Percentiles rank a stretch among this genome's conserved stretches.
Conservation (phyloP, 108 stramenopile species). For the Discostella pseudostelligera region DNA sequence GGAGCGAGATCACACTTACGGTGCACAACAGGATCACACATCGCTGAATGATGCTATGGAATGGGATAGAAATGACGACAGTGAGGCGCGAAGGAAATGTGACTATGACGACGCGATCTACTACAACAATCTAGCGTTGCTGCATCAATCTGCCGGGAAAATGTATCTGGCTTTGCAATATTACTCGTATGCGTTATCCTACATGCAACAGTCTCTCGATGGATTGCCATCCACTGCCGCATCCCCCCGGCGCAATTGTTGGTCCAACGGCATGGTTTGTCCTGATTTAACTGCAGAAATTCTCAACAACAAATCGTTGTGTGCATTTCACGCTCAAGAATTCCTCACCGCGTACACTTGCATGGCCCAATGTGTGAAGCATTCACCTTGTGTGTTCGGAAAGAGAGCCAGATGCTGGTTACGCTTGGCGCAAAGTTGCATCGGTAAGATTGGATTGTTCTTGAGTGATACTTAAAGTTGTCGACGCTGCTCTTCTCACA, state of each 20-base stretch:
- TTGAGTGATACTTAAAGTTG: neutral
- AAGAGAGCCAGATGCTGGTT: conserved; percentile 63
- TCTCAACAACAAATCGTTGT: conserved; percentile 68
- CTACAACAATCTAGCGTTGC: conserved; percentile 74
- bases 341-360: conserved; percentile 66
- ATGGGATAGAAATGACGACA: neutral
- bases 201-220: conserved; percentile 10
- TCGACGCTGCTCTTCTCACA: neutral
- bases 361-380: conserved; percentile 55
- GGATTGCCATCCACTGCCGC: neutral
- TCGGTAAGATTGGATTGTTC: conserved; percentile 47
- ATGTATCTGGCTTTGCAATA: conserved; percentile 70
- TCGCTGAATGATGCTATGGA: neutral
- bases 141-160: conserved; percentile 70
- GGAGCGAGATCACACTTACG: neutral
- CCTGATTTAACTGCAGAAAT: conserved; percentile 53
- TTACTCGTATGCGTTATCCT: conserved; percentile 58
- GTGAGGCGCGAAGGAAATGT: conserved; percentile 20
- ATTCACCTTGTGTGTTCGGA: conserved; percentile 40
- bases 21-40: neutral
- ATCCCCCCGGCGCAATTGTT: conserved; percentile 25
- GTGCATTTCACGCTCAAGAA: conserved; percentile 62
- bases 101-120: conserved; percentile 65
- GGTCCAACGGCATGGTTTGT: conserved; percentile 61
- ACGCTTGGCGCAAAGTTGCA: conserved; percentile 76